A percentile compares a stretch with the other conserved stretches of the same genome.
Evolutionary conservation across 1,284 basidiomycete genomes (phyloP).

Genomic region (Sparassis latifolia): DNA sequence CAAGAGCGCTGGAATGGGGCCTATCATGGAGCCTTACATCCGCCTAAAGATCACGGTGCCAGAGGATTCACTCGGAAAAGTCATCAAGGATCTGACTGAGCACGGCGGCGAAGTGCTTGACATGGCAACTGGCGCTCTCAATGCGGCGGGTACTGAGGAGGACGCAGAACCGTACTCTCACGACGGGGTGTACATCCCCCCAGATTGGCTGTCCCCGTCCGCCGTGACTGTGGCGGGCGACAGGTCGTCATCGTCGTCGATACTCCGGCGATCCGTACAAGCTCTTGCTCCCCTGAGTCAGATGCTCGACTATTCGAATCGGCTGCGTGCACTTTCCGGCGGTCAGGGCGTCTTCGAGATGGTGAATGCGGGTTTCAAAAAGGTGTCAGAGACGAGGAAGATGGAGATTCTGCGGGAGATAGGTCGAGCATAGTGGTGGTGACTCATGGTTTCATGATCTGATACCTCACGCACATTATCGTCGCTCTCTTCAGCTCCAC

Average conservation of each 20-base stretch:
- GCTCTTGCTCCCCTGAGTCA: conserved; percentile 72
- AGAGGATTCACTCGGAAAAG: conserved; percentile 63
- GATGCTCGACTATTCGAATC: conserved; percentile 75
- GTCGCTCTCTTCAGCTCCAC: background rate
- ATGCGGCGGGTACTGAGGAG: conserved; percentile 30
- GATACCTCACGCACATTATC: too few species aligned
- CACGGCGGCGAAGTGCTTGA: conserved; percentile 68
- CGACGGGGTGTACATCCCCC: conserved; percentile 68
- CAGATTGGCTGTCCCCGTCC: conserved; percentile 65
- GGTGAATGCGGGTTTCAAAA: conserved; percentile 67
- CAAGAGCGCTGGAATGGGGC: conserved; percentile 54
- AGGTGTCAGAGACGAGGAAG: conserved; percentile 52
- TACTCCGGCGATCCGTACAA: conserved; percentile 53
- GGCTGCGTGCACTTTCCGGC: conserved; percentile 75
- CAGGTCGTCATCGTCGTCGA: conserved; percentile 24
- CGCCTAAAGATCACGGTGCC: conserved; percentile 57
- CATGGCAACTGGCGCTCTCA: conserved; percentile 39
- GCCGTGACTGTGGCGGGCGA: conserved; percentile 32
- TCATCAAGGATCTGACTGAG: conserved; percentile 73
- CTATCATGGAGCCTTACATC: conserved; percentile 71
- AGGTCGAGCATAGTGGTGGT: conserved; percentile 48
- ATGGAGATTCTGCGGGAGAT: conserved; percentile 71
- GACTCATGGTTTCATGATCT: conserved; percentile 3
- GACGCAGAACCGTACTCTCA: conserved; percentile 44
- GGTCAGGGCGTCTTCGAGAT: conserved; percentile 81